Evolutionary conservation across 306 rosid genomes (phyloP).

Genomic region (Styphnolobium japonicum): DNA sequence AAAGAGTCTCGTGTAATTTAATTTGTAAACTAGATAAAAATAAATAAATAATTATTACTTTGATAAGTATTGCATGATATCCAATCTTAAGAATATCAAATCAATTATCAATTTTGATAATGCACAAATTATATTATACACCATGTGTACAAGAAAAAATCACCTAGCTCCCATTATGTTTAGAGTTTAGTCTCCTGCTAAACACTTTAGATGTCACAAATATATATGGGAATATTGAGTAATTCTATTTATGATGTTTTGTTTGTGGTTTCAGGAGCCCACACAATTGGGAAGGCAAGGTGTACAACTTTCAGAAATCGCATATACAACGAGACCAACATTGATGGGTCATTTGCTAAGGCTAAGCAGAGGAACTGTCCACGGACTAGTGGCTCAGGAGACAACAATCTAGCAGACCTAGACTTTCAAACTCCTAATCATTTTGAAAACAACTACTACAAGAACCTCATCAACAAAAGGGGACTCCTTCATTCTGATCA

Average conservation of each 20-base stretch:
- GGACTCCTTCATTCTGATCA: constrained; percentile 87
- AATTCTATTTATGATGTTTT: not conserved
- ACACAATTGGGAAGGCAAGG: constrained; percentile 74
- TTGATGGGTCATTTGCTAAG: constrained; percentile 56
- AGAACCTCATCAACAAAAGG: constrained; percentile 51
- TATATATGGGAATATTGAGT: not conserved
- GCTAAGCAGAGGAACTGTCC: constrained; percentile 51
- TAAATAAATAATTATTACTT: no score
- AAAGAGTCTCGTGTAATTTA: no score
- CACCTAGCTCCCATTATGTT: no score
- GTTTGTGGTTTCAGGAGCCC: constrained; percentile 47
- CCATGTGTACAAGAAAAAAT: no score
- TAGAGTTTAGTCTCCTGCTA: not conserved
- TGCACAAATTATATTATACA: no score
- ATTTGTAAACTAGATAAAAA: no score
- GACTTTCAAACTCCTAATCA: constrained; percentile 49
- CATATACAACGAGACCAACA: constrained; percentile 57
- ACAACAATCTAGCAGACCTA: constrained; percentile 48
- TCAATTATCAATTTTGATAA: no score
- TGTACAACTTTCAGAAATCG: constrained; percentile 53
- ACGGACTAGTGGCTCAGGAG: constrained; percentile 37
- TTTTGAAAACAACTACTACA: constrained; percentile 67
- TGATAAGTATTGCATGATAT: no score
- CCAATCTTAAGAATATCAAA: no score
- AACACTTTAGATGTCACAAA: not conserved